Evolutionary conservation across 768 basidiomycete species (phyloP).

Genomic region (Lactarius vividus): DNA sequence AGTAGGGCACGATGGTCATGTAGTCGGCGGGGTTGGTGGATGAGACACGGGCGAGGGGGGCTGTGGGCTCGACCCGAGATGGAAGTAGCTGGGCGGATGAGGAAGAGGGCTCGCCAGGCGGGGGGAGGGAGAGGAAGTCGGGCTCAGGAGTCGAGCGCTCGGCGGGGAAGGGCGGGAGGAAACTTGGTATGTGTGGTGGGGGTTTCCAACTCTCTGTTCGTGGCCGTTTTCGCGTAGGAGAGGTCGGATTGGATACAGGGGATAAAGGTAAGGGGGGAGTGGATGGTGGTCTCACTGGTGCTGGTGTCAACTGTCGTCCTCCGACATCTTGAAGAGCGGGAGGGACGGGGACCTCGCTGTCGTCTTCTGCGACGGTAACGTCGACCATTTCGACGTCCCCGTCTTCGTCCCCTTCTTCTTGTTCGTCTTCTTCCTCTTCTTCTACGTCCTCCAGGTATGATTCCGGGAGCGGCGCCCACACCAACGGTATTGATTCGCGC

Average conservation of each 20-base stretch:
- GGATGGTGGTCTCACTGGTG: constrained; percentile 31
- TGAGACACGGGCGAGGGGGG: constrained; percentile 43
- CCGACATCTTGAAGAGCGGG: constrained; percentile 18
- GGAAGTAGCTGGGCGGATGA: constrained; percentile 38
- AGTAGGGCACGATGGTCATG: constrained; percentile 68
- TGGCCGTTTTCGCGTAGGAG: constrained; percentile 56
- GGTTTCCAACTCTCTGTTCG: constrained; percentile 57
- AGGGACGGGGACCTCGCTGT: constrained; percentile 19
- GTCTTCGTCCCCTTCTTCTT: constrained; percentile 30
- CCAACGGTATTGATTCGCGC: constrained; percentile 55
- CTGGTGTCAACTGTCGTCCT: constrained; percentile 24
- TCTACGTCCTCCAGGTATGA: constrained; percentile 33
- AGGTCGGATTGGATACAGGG: constrained; percentile 57
- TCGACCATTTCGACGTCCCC: constrained; percentile 26
- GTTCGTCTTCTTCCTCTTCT: constrained; percentile 35
- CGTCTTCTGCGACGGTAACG: constrained; percentile 17
- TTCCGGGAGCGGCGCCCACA: constrained; percentile 37
- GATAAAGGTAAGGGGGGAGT: constrained; percentile 51
- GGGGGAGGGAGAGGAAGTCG: constrained; percentile 38
- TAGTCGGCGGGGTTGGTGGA: constrained; percentile 59
- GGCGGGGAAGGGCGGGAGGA: constrained; percentile 66
- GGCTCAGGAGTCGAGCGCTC: constrained; percentile 33
- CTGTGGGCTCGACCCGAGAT: constrained; percentile 36
- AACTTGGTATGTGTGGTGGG: constrained; percentile 61
- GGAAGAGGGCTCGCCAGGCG: constrained; percentile 35